Evolutionary conservation across 2,329 filamentous ascomycete species (phyloP).

Genomic region (Ophiostoma novo-ulmi): DNA sequence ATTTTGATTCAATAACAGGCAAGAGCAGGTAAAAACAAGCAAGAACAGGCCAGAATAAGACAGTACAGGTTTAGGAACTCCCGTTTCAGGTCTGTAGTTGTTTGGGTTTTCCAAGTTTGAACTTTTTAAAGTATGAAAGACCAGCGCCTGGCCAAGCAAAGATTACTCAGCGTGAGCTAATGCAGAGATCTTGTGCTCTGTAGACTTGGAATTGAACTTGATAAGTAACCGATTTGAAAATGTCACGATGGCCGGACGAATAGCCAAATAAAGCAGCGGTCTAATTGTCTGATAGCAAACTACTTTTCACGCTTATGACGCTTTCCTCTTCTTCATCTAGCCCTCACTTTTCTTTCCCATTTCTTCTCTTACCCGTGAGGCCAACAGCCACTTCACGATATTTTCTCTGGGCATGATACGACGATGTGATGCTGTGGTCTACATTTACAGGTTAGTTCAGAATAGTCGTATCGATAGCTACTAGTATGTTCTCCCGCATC

Average conservation of each 20-base stretch:
- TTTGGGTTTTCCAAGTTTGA: neutral
- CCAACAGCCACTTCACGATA: neutral
- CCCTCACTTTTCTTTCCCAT: neutral
- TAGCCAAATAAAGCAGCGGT: neutral
- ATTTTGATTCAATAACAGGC: too few relatives aligned
- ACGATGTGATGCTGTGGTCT: neutral
- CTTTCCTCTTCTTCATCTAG: neutral
- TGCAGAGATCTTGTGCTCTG: neutral
- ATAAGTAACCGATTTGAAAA: neutral
- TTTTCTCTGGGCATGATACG: neutral
- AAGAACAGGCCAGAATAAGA: too few relatives aligned
- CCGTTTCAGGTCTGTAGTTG: neutral
- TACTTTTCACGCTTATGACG: neutral
- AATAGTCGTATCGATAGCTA: neutral
- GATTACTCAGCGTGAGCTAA: neutral
- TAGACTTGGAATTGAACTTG: neutral
- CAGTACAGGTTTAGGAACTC: neutral
- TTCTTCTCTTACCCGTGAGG: neutral
- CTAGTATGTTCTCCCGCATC: neutral
- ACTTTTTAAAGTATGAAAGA: neutral
- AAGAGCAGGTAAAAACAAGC: neutral
- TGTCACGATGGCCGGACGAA: neutral
- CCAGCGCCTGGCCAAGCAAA: neutral
- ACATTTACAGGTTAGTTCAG: neutral
- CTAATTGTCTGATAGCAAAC: neutral